phyloP scores from a whole-genome alignment of 2,329 filamentous ascomycete species.

The Colletotrichum horii region DNA sequence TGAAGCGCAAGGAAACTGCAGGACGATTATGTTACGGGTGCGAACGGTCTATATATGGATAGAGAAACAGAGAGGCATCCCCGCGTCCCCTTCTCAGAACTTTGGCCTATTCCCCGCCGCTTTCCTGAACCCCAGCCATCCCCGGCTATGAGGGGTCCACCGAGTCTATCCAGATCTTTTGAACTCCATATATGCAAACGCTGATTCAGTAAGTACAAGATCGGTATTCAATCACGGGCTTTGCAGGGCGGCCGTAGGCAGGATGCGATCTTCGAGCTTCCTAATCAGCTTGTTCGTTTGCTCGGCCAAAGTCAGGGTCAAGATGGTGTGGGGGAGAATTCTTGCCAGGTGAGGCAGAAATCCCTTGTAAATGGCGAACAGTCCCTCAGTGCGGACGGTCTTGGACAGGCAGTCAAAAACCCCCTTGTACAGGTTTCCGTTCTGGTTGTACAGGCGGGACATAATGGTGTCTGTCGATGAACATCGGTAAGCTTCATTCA shows the following conservation, averaged over 20 bases:
- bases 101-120: background rate
- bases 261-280: slow-evolving; percentile 69
- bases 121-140: background rate
- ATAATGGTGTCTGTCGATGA: slow-evolving; percentile 81
- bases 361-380: slow-evolving; percentile 96
- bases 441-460: slow-evolving; percentile 99
- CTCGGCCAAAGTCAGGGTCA: slow-evolving; percentile 92
- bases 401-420: slow-evolving; percentile 92
- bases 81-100: background rate
- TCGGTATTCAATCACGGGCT: slow-evolving; percentile 26
- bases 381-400: slow-evolving; percentile 88
- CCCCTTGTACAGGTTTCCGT: slow-evolving; percentile 92
- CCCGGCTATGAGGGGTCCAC: background rate
- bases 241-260: slow-evolving; percentile 45
- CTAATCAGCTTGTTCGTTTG: slow-evolving; percentile 95
- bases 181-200: slow-evolving; percentile 21
- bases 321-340: slow-evolving; percentile 93
- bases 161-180: slow-evolving; percentile 4
- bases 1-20: slow-evolving; percentile 28
- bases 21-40: slow-evolving; percentile 74
- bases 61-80: slow-evolving; percentile 20
- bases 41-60: slow-evolving; percentile 66
- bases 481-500: background rate
- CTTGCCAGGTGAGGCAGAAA: slow-evolving; percentile 93
- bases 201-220: slow-evolving; percentile 12